phyloP scores from a whole-genome alignment of 495 filamentous ascomycete genomes.

The Hypoxylon trugodes region DNA sequence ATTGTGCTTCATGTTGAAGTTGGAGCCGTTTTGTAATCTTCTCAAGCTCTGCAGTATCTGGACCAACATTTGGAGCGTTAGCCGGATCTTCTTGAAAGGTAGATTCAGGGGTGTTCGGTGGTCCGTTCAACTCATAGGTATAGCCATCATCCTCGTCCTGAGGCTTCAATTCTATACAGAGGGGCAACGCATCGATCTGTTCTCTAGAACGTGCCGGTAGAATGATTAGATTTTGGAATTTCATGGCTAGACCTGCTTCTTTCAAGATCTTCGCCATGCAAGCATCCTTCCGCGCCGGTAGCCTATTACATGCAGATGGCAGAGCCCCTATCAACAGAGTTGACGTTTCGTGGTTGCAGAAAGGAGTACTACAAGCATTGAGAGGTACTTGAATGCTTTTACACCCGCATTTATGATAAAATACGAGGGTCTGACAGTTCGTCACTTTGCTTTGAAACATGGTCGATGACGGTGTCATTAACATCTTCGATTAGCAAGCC shows the following conservation, averaged over 20 bases:
- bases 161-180: too few species aligned
- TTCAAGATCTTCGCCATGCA: slow-evolving; percentile 24
- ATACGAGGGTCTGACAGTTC: slow-evolving; percentile 2
- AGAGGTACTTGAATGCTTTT: background rate
- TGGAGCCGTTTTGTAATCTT: too few species aligned
- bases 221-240: slow-evolving; percentile 1
- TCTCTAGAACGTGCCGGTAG: slow-evolving; percentile 15
- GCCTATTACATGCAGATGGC: slow-evolving; percentile 20
- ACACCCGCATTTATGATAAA: slow-evolving; percentile 31
- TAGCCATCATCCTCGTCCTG: too few species aligned
- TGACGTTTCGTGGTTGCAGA: slow-evolving; percentile 3
- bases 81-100: too few species aligned
- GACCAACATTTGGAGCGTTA: too few species aligned
- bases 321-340: slow-evolving; percentile 18
- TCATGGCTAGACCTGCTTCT: slow-evolving; percentile 29
- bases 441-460: background rate
- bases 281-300: background rate
- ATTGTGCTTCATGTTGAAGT: too few species aligned
- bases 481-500: slow-evolving; percentile 31
- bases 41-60: too few species aligned
- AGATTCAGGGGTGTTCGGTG: too few species aligned
- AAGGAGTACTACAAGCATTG: background rate
- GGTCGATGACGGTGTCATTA: background rate
- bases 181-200: background rate
- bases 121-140: too few species aligned